Evolutionary conservation across 2,329 filamentous ascomycete species (phyloP).

Genomic region (Celoporthe dispersa): DNA sequence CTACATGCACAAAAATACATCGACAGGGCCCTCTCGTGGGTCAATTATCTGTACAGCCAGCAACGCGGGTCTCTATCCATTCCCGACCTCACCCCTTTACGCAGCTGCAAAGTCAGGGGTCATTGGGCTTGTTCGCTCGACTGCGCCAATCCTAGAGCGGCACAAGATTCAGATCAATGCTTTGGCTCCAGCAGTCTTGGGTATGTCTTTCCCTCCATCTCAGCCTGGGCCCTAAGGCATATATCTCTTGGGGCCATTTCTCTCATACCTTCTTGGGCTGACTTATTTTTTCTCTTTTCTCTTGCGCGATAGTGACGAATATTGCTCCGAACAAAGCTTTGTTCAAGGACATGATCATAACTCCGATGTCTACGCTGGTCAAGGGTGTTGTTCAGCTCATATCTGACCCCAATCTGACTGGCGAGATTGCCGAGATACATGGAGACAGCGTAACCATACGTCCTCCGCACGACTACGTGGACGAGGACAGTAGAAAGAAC

Average conservation of each 20-base stretch:
- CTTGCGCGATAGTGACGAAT: slow-evolving; percentile 45
- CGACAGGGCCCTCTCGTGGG: slow-evolving; percentile 39
- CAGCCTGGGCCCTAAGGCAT: background rate
- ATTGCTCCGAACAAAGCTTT: slow-evolving; percentile 49
- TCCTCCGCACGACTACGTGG: slow-evolving; percentile 49
- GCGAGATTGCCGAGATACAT: slow-evolving; percentile 56
- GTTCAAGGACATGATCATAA: slow-evolving; percentile 54
- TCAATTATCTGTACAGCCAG: slow-evolving; percentile 58
- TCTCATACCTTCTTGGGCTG: slow-evolving; percentile 12
- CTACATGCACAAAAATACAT: slow-evolving; percentile 49
- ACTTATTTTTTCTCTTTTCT: slow-evolving; percentile 5
- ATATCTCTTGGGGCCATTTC: slow-evolving; percentile 11
- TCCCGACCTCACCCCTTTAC: slow-evolving; percentile 55
- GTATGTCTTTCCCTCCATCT: slow-evolving; percentile 38
- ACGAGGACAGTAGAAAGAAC: slow-evolving; percentile 52
- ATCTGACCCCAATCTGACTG: slow-evolving; percentile 45
- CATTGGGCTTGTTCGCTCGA: slow-evolving; percentile 54
- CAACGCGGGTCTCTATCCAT: slow-evolving; percentile 57
- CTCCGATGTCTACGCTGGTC: slow-evolving; percentile 53
- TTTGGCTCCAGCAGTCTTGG: slow-evolving; percentile 53
- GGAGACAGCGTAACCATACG: slow-evolving; percentile 53
- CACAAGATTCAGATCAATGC: slow-evolving; percentile 55
- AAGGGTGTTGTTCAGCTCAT: slow-evolving; percentile 49
- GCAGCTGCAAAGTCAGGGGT: slow-evolving; percentile 52
- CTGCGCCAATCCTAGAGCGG: slow-evolving; percentile 44